These are phyloP conservation scores for Macrocybe gigantea DNA, from an alignment of 768 basidiomycete species.

Conservation along the genomic window DNA sequence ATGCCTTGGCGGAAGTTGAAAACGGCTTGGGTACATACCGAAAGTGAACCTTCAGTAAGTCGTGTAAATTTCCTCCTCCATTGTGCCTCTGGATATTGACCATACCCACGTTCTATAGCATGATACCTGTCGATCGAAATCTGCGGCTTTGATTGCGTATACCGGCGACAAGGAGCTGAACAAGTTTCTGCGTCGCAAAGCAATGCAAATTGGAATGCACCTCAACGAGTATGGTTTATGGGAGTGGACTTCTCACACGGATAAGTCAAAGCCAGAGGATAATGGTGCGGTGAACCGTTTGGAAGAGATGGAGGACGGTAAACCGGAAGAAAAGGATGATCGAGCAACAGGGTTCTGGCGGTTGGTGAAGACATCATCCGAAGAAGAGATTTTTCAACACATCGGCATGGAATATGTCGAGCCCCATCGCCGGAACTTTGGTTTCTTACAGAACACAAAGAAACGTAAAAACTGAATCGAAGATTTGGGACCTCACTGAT, in stretches of 20 bases:
- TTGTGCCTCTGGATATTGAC: neutral
- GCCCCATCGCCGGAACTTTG: slow-evolving; percentile 33
- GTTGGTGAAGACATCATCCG: slow-evolving; percentile 34
- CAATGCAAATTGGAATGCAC: slow-evolving; percentile 37
- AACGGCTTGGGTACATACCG: slow-evolving; percentile 30
- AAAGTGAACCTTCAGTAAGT: slow-evolving; percentile 31
- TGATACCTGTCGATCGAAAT: slow-evolving; percentile 44
- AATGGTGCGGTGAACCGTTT: neutral
- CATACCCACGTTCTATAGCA: slow-evolving; percentile 15
- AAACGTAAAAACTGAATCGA: too few relatives aligned
- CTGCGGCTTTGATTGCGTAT: slow-evolving; percentile 44
- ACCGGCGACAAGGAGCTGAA: slow-evolving; percentile 54
- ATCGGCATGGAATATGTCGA: slow-evolving; percentile 37
- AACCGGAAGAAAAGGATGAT: neutral
- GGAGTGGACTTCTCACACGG: slow-evolving; percentile 34
- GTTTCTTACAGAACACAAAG: neutral
- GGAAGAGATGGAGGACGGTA: neutral
- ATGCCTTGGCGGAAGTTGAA: slow-evolving; percentile 21
- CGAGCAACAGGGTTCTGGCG: slow-evolving; percentile 37
- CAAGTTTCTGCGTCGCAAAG: slow-evolving; percentile 33
- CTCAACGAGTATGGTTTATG: slow-evolving; percentile 64
- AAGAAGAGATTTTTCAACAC: slow-evolving; percentile 37
- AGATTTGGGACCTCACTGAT: slow-evolving; percentile 12
- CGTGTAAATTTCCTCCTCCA: slow-evolving; percentile 1
- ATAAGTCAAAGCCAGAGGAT: neutral